phyloP scores from a whole-genome alignment of 1,139 yeast species.

The Kazachstania sp. region DNA sequence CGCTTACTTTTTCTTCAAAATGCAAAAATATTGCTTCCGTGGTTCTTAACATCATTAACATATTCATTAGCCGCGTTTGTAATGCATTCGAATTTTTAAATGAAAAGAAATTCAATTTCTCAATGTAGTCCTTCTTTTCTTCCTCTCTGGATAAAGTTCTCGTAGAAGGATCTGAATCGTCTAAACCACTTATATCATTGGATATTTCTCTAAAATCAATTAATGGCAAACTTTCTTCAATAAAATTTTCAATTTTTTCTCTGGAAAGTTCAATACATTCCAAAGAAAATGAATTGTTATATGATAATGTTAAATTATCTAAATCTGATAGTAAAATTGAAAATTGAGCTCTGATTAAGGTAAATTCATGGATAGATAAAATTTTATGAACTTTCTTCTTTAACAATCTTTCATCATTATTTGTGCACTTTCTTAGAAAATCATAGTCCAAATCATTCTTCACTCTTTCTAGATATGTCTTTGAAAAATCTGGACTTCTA shows the following conservation, averaged over 20 bases:
- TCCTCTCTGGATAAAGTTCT: neutral
- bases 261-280: conserved; percentile 15
- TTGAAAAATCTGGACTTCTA: conserved; percentile 13
- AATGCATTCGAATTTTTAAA: conserved; percentile 15
- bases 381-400: conserved; percentile 6
- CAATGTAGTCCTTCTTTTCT: neutral
- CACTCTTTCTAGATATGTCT: conserved; percentile 18
- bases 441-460: conserved; percentile 14
- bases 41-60: conserved; percentile 21
- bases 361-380: conserved; percentile 15
- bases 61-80: conserved; percentile 20
- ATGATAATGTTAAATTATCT: conserved; percentile 22
- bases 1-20: conserved; percentile 20
- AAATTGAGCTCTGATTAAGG: conserved; percentile 21
- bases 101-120: conserved; percentile 8
- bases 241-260: conserved; percentile 13
- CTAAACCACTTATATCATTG: neutral
- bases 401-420: neutral
- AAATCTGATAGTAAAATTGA: conserved; percentile 24
- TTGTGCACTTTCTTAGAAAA: neutral
- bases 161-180: neutral
- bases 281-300: conserved; percentile 17
- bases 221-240: conserved; percentile 15
- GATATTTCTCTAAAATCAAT: conserved; percentile 7
- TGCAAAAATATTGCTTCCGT: conserved; percentile 24